These are phyloP conservation scores for Gypsophila paniculata DNA, from an alignment of 179 eudicot species.

Conservation along the genomic window DNA sequence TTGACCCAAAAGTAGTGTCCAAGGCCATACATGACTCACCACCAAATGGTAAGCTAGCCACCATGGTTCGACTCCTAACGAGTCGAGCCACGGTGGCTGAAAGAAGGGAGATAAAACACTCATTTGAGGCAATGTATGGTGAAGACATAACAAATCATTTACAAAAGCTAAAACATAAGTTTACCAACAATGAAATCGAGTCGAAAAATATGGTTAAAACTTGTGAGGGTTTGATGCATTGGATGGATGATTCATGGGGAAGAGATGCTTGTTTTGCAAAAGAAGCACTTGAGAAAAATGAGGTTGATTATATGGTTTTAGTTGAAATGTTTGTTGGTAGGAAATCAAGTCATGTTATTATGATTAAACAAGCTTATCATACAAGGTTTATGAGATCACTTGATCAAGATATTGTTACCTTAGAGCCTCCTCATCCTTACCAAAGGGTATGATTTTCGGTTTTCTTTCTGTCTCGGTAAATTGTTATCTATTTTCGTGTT, in stretches of 20 bases:
- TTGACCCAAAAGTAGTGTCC: slow-evolving; percentile 35
- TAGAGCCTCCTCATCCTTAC: slow-evolving; percentile 69
- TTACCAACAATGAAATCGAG: background rate
- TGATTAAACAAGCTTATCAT: slow-evolving; percentile 58
- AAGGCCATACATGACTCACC: slow-evolving; percentile 44
- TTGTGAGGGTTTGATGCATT: slow-evolving; percentile 38
- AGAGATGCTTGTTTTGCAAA: slow-evolving; percentile 55
- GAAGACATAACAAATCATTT: slow-evolving; percentile 40
- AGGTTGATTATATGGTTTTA: slow-evolving; percentile 41
- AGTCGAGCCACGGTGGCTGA: slow-evolving; percentile 24
- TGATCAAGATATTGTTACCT: slow-evolving; percentile 50
- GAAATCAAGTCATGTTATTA: slow-evolving; percentile 62
- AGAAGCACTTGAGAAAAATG: slow-evolving; percentile 45
- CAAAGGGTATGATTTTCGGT: slow-evolving; percentile 42
- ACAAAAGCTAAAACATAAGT: slow-evolving; percentile 20
- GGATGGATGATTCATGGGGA: slow-evolving; percentile 52
- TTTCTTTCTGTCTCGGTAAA: background rate
- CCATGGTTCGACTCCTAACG: slow-evolving; percentile 32
- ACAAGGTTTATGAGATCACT: slow-evolving; percentile 42
- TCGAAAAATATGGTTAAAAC: slow-evolving; percentile 15
- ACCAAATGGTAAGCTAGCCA: slow-evolving; percentile 20
- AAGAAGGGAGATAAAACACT: slow-evolving; percentile 38
- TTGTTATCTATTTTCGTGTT: background rate
- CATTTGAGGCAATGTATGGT: slow-evolving; percentile 48
- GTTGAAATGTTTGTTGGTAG: slow-evolving; percentile 56